A percentile compares a stretch with the other conserved stretches of the same genome.
phyloP scores from a whole-genome alignment of 805 yeast species.

The Pichia heedii region DNA sequence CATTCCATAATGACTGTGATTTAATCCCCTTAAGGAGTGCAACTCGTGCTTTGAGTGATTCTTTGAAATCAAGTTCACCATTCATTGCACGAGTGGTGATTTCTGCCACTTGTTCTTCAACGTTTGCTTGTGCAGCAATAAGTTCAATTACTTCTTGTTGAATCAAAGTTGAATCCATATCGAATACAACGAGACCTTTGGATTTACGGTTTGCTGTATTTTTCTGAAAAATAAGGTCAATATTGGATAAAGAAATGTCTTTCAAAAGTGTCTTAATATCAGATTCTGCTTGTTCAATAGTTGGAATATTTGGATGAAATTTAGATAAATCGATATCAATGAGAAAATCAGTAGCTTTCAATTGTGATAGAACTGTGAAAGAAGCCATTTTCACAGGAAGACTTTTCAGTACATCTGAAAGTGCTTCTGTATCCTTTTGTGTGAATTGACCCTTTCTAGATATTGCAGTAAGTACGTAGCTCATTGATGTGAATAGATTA shows the following conservation, averaged over 20 bases:
- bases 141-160: constrained; percentile 95
- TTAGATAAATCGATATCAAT: constrained; percentile 19
- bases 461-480: constrained; percentile 25
- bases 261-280: constrained; percentile 16
- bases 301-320: constrained; percentile 7
- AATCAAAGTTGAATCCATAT: constrained; percentile 96
- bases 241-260: constrained; percentile 13
- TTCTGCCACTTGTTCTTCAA: constrained; percentile 76
- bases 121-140: constrained; percentile 89
- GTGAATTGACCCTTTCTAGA: constrained; percentile 18
- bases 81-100: constrained; percentile 96
- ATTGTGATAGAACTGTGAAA: constrained; percentile 23
- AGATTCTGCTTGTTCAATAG: constrained; percentile 12
- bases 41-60: constrained; percentile 70
- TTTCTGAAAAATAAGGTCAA: constrained; percentile 38
- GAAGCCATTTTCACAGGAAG: constrained; percentile 26
- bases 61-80: constrained; percentile 87
- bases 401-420: constrained; percentile 20
- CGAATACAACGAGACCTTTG: constrained; percentile 72
- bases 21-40: constrained; percentile 74
- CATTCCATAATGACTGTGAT: constrained; percentile 64
- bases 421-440: constrained; percentile 13
- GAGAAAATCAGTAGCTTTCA: constrained; percentile 33
- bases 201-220: constrained; percentile 23
- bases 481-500: constrained; percentile 11